A percentile compares a stretch with the other conserved stretches of the same genome.
Conservation (phyloP, 768 basidiomycete genomes). For the Russula emetica region DNA sequence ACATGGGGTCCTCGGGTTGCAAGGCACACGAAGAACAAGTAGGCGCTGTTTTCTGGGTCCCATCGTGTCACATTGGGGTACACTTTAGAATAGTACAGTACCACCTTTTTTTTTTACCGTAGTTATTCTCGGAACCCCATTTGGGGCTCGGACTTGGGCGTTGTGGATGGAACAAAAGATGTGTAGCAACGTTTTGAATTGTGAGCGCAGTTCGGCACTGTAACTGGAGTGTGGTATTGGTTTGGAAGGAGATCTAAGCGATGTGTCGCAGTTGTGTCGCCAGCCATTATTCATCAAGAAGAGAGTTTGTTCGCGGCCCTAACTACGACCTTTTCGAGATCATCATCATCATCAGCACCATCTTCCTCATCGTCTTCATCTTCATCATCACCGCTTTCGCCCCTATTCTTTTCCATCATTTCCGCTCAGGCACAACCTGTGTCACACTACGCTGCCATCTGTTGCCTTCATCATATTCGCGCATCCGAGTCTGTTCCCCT, state of each 20-base stretch:
- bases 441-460: not conserved
- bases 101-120: not conserved
- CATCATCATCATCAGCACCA: not conserved
- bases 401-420: not conserved
- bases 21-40: slow-evolving; percentile 45
- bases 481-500: not conserved
- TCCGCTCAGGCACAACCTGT: not conserved
- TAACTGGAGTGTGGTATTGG: not conserved
- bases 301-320: not conserved
- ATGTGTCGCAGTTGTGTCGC: no score
- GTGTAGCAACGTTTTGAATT: not conserved
- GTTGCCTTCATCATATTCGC: not conserved
- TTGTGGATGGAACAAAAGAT: not conserved
- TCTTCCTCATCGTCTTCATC: not conserved
- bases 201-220: not conserved
- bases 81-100: not conserved
- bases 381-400: not conserved
- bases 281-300: not conserved
- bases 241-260: not conserved
- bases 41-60: slow-evolving; percentile 17
- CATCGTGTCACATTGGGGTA: not conserved
- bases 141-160: not conserved
- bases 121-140: not conserved
- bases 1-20: not conserved
- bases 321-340: not conserved